These are phyloP conservation scores for Knufia petricola DNA, from an alignment of 2,329 filamentous ascomycete genomes.

Conservation along the genomic window DNA sequence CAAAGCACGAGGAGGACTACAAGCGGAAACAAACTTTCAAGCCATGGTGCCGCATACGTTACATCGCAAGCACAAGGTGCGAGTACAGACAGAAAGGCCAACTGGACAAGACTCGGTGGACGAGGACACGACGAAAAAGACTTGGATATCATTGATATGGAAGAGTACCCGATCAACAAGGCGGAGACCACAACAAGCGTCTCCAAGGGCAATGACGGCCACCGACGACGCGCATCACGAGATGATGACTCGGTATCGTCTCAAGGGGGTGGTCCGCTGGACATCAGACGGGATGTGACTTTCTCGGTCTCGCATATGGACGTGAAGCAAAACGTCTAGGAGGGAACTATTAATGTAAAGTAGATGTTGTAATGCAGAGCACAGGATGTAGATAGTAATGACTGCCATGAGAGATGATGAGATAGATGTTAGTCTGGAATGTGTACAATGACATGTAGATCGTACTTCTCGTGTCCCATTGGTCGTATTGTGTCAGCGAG, in stretches of 20 bases:
- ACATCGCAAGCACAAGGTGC: background rate
- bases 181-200: background rate
- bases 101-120: background rate
- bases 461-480: too few relatives aligned
- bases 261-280: slow-evolving; percentile 10
- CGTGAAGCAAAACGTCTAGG: background rate
- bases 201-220: background rate
- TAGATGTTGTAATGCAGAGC: too few relatives aligned
- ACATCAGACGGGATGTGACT: slow-evolving; percentile 14
- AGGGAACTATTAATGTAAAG: background rate
- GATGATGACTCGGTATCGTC: slow-evolving; percentile 12
- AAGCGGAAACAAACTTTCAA: background rate
- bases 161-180: slow-evolving; percentile 1
- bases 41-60: background rate
- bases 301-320: slow-evolving; percentile 13
- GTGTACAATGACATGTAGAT: too few relatives aligned
- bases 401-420: too few relatives aligned
- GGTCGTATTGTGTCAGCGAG: too few relatives aligned
- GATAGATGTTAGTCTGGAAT: too few relatives aligned
- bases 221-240: background rate
- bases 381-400: too few relatives aligned
- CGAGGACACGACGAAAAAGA: background rate
- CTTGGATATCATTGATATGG: background rate
- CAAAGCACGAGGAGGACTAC: slow-evolving; percentile 3
- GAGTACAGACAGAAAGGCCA: background rate